Evolutionary conservation across 768 basidiomycete genomes (phyloP).

Genomic region (Mycena vitilis): DNA sequence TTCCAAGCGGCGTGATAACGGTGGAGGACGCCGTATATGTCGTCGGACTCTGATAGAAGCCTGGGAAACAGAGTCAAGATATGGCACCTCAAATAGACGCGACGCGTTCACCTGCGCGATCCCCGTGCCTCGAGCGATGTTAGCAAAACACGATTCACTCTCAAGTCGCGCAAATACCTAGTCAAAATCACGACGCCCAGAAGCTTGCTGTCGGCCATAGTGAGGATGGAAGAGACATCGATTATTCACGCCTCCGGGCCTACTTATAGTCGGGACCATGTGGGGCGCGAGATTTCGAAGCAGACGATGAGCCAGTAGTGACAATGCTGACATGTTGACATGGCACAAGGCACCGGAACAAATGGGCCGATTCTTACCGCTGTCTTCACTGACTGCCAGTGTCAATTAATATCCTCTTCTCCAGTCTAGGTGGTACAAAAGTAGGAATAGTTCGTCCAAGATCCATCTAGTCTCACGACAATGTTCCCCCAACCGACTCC

Average conservation of each 20-base stretch:
- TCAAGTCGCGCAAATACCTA: conserved; percentile 1
- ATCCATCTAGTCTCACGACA: conserved; percentile 14
- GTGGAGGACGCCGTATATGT: conserved; percentile 69
- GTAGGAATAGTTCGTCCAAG: too few relatives aligned
- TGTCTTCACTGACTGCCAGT: too few relatives aligned
- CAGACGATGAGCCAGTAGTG: too few relatives aligned
- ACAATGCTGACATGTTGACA: too few relatives aligned
- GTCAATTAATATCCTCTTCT: too few relatives aligned
- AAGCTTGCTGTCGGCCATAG: conserved; percentile 48
- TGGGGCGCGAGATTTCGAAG: neutral
- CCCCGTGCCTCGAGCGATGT: conserved; percentile 61
- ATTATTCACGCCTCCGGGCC: neutral
- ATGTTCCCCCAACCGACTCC: conserved; percentile 49
- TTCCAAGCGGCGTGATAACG: conserved; percentile 75
- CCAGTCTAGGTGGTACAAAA: too few relatives aligned
- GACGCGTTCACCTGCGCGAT: conserved; percentile 56
- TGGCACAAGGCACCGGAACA: too few relatives aligned
- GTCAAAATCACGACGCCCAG: conserved; percentile 67
- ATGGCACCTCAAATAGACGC: neutral
- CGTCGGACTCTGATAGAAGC: conserved; percentile 73
- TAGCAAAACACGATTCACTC: neutral
- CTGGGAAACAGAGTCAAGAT: conserved; percentile 41
- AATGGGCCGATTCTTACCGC: too few relatives aligned
- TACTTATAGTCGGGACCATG: conserved; percentile 9
- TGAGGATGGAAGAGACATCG: neutral